phyloP scores from a whole-genome alignment of 192 early-diverging fungal species.

The Coemansia sp. region DNA sequence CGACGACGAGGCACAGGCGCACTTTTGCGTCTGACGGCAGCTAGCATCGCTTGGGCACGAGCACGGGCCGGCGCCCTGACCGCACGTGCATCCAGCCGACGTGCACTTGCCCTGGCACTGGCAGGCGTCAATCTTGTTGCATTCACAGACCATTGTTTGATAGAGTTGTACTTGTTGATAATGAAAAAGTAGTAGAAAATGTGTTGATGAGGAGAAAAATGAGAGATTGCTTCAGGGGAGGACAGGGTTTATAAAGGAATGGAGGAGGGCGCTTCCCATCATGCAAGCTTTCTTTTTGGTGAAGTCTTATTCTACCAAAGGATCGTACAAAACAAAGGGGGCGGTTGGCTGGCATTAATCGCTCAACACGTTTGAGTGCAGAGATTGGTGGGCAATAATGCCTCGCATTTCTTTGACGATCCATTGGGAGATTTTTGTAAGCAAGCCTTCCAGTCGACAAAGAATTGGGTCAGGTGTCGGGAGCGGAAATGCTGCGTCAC shows the following conservation, averaged over 20 bases:
- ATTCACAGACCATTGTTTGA: slow-evolving; percentile 14
- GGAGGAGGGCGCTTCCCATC: background rate
- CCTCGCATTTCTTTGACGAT: slow-evolving; percentile 1
- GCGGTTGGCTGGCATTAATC: background rate
- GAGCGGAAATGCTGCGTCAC: background rate
- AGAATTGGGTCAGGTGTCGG: background rate
- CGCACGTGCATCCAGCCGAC: slow-evolving; percentile 19
- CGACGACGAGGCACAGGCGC: slow-evolving; percentile 16
- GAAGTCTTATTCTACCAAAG: background rate
- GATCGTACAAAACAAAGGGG: background rate
- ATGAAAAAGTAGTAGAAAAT: background rate
- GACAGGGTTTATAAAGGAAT: slow-evolving; percentile 2
- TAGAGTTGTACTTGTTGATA: background rate
- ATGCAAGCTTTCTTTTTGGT: background rate
- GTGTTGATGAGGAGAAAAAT: background rate
- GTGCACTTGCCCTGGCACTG: slow-evolving; percentile 27
- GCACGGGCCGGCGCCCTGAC: slow-evolving; percentile 25
- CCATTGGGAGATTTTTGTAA: background rate
- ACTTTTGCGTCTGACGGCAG: slow-evolving; percentile 30
- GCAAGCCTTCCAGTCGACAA: background rate
- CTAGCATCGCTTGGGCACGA: slow-evolving; percentile 17
- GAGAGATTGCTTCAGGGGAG: background rate
- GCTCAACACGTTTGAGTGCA: background rate
- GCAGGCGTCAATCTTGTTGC: slow-evolving; percentile 23
- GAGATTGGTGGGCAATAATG: slow-evolving; percentile 3